phyloP scores from a whole-genome alignment of 1,284 basidiomycete genomes.

The Sanghuangporus weigelae region DNA sequence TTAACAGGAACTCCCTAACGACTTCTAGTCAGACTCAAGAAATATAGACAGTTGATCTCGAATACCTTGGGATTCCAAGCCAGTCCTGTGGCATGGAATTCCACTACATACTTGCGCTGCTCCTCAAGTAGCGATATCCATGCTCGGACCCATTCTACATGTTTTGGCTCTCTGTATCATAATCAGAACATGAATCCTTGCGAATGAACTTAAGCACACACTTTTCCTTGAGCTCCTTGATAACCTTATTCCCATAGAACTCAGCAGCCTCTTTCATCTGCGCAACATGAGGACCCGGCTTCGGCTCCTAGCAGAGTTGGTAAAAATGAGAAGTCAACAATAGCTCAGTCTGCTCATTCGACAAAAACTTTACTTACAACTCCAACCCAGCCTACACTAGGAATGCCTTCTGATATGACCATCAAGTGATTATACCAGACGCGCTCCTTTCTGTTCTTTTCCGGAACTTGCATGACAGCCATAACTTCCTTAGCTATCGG shows the following conservation, averaged over 20 bases:
- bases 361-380: constrained; percentile 46
- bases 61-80: constrained; percentile 84
- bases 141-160: constrained; percentile 83
- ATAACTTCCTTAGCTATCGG: constrained; percentile 76
- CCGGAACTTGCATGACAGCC: constrained; percentile 75
- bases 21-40: background rate
- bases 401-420: constrained; percentile 77
- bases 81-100: constrained; percentile 86
- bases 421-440: constrained; percentile 83
- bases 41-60: background rate
- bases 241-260: constrained; percentile 89
- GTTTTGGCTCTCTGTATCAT: constrained; percentile 72
- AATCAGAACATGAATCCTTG: constrained; percentile 1
- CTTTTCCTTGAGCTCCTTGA: constrained; percentile 94
- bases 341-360: background rate
- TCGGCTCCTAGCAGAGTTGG: constrained; percentile 52
- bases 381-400: constrained; percentile 90
- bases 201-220: constrained; percentile 33
- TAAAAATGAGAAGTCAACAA: background rate
- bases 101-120: constrained; percentile 79
- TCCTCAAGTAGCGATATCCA: constrained; percentile 75
- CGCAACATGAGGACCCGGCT: constrained; percentile 79
- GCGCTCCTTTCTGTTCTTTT: constrained; percentile 76
- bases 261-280: constrained; percentile 86
- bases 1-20: constrained; percentile 58